phyloP scores from a whole-genome alignment of 2,329 filamentous ascomycete genomes.

The Eutypa lata region DNA sequence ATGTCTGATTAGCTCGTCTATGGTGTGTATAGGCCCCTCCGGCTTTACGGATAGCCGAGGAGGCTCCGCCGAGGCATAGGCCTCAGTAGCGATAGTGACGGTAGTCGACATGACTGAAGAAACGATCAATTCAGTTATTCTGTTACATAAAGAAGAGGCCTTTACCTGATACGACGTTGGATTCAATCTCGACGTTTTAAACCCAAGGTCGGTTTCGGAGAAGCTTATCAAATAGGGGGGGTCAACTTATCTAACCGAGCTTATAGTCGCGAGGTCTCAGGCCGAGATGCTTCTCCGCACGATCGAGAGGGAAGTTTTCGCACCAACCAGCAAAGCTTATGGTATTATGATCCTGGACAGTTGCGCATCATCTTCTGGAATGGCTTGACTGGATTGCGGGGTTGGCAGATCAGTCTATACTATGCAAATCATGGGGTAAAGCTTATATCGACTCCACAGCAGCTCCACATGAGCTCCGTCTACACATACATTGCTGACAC shows the following conservation, averaged over 20 bases:
- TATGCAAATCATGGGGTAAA: background rate
- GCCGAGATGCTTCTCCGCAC: background rate
- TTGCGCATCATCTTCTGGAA: background rate
- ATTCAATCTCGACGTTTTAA: background rate
- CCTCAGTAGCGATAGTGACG: background rate
- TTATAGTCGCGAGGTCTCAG: background rate
- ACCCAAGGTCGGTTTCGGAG: background rate
- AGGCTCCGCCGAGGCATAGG: background rate
- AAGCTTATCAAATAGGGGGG: background rate
- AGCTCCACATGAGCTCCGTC: too few relatives aligned
- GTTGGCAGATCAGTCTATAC: background rate
- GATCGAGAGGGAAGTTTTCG: background rate
- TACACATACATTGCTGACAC: too few relatives aligned
- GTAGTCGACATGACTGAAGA: background rate
- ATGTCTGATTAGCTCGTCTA: constrained; percentile 2
- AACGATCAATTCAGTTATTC: too few relatives aligned
- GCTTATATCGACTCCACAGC: too few relatives aligned
- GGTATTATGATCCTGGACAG: background rate
- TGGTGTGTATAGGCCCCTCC: background rate
- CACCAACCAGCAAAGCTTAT: background rate
- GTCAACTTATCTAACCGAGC: background rate
- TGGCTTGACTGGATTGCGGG: background rate
- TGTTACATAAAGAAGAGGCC: background rate
- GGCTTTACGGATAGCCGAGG: background rate
- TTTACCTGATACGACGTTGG: background rate